These are phyloP conservation scores for Leucosporidium scottii DNA, from an alignment of 768 basidiomycete species.

Conservation along the genomic window DNA sequence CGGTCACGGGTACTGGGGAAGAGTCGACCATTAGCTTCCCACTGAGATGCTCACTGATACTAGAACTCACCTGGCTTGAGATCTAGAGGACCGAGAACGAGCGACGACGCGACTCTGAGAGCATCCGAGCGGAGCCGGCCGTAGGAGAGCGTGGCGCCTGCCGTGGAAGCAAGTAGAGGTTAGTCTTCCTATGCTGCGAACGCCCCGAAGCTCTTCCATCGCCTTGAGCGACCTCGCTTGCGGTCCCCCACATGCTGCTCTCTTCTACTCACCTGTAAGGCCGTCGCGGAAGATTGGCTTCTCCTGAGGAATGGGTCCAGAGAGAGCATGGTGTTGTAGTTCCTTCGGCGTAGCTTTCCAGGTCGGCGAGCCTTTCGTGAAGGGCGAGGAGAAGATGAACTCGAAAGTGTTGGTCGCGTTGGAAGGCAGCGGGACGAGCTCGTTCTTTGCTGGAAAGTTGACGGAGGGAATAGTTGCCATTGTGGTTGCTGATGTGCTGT, in stretches of 20 bases:
- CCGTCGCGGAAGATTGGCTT: slow-evolving; percentile 28
- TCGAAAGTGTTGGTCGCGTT: slow-evolving; percentile 8
- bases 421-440: neutral
- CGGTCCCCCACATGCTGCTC: neutral
- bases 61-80: slow-evolving; percentile 6
- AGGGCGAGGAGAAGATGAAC: slow-evolving; percentile 31
- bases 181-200: too few relatives aligned
- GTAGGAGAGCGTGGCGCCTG: slow-evolving; percentile 19
- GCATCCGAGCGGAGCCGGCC: slow-evolving; percentile 23
- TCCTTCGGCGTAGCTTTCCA: slow-evolving; percentile 16
- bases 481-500: too few relatives aligned
- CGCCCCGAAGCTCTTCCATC: neutral
- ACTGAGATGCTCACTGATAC: too few relatives aligned
- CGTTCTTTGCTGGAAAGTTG: neutral
- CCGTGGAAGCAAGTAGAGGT: neutral
- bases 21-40: neutral
- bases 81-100: slow-evolving; percentile 8
- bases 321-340: slow-evolving; percentile 1
- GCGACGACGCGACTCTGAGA: slow-evolving; percentile 19
- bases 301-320: slow-evolving; percentile 12
- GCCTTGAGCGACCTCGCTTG: neutral
- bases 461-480: too few relatives aligned
- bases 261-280: slow-evolving; percentile 14
- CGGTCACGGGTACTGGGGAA: neutral
- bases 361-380: slow-evolving; percentile 16